phyloP scores from a whole-genome alignment of 2,329 filamentous ascomycete species.

The Tolypocladium endophyticum region DNA sequence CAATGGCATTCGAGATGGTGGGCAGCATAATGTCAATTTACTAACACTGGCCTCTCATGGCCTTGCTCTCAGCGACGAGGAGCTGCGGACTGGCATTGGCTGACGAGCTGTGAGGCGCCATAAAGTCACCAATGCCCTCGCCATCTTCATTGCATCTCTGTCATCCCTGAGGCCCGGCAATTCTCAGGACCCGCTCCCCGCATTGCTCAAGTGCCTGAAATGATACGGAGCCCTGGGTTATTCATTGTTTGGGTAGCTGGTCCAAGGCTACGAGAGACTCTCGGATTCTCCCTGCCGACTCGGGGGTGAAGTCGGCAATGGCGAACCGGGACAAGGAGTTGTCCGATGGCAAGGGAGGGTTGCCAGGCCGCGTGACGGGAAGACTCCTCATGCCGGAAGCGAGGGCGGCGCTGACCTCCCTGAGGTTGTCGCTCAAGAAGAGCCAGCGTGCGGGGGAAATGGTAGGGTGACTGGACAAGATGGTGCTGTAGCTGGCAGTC shows the following conservation, averaged over 20 bases:
- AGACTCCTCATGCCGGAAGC: conserved; percentile 52
- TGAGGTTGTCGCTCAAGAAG: conserved; percentile 75
- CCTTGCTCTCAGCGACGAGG: neutral
- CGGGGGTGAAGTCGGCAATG: conserved; percentile 22
- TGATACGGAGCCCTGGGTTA: neutral
- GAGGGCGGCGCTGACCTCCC: conserved; percentile 54
- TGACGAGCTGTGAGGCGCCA: neutral
- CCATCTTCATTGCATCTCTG: neutral
- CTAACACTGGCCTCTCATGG: neutral
- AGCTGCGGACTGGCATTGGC: neutral
- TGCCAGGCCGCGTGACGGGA: conserved; percentile 58
- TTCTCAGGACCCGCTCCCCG: neutral
- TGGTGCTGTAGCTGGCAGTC: conserved; percentile 54
- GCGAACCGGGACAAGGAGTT: conserved; percentile 26
- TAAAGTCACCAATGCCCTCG: neutral
- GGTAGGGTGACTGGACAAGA: conserved; percentile 35
- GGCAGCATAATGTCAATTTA: neutral
- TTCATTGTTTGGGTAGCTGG: neutral
- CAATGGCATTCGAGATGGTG: neutral
- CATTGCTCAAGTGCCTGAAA: neutral
- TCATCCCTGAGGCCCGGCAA: neutral
- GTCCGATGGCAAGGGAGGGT: conserved; percentile 47
- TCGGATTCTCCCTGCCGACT: conserved; percentile 8
- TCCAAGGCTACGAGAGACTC: conserved; percentile 4
- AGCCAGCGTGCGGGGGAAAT: conserved; percentile 46